Evolutionary conservation across 805 yeast species (phyloP).

Genomic region (Peterozyma xylosa): DNA sequence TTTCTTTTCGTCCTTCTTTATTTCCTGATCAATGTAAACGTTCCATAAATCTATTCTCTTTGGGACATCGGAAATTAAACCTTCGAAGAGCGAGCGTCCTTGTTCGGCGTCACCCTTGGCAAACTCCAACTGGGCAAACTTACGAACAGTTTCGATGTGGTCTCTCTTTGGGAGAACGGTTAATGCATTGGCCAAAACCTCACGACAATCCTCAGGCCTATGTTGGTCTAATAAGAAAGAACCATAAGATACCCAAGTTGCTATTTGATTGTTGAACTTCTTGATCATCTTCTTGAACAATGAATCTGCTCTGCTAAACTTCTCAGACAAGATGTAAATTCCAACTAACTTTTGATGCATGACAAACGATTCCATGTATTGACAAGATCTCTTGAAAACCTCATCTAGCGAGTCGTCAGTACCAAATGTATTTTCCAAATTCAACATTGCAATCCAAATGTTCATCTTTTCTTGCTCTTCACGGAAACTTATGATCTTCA

Average conservation of each 20-base stretch:
- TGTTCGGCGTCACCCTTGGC: conserved; percentile 85
- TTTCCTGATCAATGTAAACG: conserved; percentile 75
- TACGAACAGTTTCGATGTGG: conserved; percentile 74
- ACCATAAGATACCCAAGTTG: conserved; percentile 81
- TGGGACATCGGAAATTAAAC: conserved; percentile 81
- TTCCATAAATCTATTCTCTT: conserved; percentile 93
- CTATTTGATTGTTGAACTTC: conserved; percentile 67
- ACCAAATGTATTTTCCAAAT: conserved; percentile 93
- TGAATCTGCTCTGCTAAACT: conserved; percentile 59
- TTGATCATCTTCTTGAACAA: conserved; percentile 63
- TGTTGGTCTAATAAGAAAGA: conserved; percentile 61
- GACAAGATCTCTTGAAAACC: conserved; percentile 76
- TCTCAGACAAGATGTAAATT: conserved; percentile 70
- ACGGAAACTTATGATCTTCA: conserved; percentile 81
- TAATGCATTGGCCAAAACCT: conserved; percentile 67
- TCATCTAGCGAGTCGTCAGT: conserved; percentile 74
- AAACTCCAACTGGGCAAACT: conserved; percentile 86
- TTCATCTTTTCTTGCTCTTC: conserved; percentile 91
- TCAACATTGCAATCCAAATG: conserved; percentile 92
- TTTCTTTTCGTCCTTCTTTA: conserved; percentile 51
- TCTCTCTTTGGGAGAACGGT: conserved; percentile 62
- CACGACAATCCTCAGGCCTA: conserved; percentile 55
- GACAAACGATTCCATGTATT: conserved; percentile 80
- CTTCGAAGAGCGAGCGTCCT: conserved; percentile 92
- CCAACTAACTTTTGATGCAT: conserved; percentile 77